Conservation (phyloP, 768 basidiomycete genomes). For the Harrya chromipes region DNA sequence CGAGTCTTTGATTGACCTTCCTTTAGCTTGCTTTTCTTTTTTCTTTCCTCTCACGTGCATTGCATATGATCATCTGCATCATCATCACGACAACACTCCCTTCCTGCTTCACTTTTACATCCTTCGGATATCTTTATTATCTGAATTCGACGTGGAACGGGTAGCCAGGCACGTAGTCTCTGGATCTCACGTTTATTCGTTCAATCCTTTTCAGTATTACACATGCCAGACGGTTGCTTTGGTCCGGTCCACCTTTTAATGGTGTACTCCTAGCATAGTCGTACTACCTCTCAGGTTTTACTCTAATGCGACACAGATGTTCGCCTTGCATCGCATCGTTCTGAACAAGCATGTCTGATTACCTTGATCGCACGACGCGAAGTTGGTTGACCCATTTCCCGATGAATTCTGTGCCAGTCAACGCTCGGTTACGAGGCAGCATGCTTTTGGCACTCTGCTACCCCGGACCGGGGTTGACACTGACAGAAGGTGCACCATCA, state of each 20-base stretch:
- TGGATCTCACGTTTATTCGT: slow-evolving; percentile 13
- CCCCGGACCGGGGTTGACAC: too few species aligned
- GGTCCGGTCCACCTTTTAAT: not conserved
- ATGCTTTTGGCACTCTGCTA: too few species aligned
- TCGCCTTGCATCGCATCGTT: not conserved
- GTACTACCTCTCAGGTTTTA: not conserved
- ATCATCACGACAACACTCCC: not conserved
- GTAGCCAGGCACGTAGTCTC: not conserved
- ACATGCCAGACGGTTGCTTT: not conserved
- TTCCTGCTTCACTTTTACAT: not conserved
- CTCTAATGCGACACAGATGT: not conserved
- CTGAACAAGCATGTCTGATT: not conserved
- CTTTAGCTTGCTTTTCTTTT: not conserved
- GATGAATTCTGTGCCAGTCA: too few species aligned
- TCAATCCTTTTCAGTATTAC: slow-evolving; percentile 8
- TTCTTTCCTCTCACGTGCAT: slow-evolving; percentile 4
- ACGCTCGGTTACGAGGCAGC: too few species aligned
- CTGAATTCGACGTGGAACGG: slow-evolving; percentile 3
- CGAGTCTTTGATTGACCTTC: not conserved
- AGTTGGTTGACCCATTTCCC: too few species aligned
- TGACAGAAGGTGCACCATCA: too few species aligned
- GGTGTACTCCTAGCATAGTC: slow-evolving; percentile 3
- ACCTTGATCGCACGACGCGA: not conserved
- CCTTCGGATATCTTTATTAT: slow-evolving; percentile 6
- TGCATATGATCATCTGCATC: not conserved